Base-by-base conservation (phyloP, 2,329 filamentous ascomycete genomes). In the Colletotrichum orchidophilum region DNA sequence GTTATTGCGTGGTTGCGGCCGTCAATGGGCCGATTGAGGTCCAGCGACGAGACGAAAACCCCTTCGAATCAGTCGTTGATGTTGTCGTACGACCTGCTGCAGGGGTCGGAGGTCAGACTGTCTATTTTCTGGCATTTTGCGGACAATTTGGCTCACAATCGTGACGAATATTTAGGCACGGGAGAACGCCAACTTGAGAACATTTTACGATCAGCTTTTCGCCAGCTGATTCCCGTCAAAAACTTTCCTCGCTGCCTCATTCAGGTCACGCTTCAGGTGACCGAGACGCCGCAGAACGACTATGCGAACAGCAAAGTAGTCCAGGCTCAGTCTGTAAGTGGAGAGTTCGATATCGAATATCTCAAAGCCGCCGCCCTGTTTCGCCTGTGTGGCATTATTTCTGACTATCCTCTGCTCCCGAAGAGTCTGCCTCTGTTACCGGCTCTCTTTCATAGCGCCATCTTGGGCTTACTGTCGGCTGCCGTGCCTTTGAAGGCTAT, bases 1-100 rank as follows among this genome's bases (percentile, higher is more conserved):
- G 94, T 59, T 97, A 95, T 81, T 92, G 91, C 54, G 88, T 98
- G 74, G 89, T 97, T 64, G 93, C 93, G 66, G 92, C 94, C 15
- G 94, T 97, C 75, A 98, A 97, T 82, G 96, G 96, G 0, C 96
- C 96, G 18, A 90, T 98, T 75, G 96, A 99, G 84, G 94, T 96
- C 18, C 91, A 91, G 76, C 90, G 95, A 77, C 91, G 94, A 77
- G 96, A 99, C 79, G 94, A 98, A 81, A 90, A 96, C 75, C 93
- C 96, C 8, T 95, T 97, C 81, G 95, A 98, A 84, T 94, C 96
- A 31, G 90, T 92, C 60, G 87, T 99, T 74, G 96, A 98, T 82
- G 94, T 99, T 69, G 91, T 96, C 79, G 90, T 99, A 74, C 91
- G 96, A 80, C 96, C 96, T 59, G 92, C 93, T 42, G 91, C 92